phyloP scores from a whole-genome alignment of 1,139 yeast genomes.

The Casaregolazyma lundiana region DNA sequence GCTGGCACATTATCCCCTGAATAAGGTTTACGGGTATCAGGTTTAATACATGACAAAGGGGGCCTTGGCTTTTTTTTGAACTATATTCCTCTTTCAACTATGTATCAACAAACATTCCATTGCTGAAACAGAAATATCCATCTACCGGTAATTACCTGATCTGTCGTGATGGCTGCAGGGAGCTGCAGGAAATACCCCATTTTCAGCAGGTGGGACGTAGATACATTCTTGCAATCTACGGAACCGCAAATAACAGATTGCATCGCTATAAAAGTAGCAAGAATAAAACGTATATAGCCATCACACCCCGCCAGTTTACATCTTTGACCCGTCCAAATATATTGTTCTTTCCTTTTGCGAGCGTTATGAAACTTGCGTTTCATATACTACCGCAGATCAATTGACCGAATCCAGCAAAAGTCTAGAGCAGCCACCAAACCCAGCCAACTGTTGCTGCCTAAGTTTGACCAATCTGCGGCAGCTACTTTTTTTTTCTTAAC shows the following conservation, averaged over 20 bases:
- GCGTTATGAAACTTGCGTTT: not conserved
- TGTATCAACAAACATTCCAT: no score
- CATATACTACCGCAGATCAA: not conserved
- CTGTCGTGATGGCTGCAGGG: not conserved
- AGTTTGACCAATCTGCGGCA: not conserved
- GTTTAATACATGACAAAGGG: no score
- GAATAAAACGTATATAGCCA: not conserved
- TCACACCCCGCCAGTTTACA: not conserved
- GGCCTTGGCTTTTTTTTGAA: no score
- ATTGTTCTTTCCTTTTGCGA: not conserved
- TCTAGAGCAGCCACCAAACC: not conserved
- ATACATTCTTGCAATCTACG: not conserved
- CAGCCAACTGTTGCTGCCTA: not conserved
- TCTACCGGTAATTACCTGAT: not conserved
- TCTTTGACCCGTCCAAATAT: not conserved
- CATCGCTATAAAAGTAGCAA: not conserved
- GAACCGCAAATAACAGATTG: not conserved
- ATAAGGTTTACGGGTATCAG: no score
- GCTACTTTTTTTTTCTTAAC: not conserved
- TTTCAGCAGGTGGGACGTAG: not conserved
- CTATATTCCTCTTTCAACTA: no score
- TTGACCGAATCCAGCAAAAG: not conserved
- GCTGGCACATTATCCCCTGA: no score
- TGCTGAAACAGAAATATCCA: no score
- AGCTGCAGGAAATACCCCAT: not conserved